Base-by-base conservation (phyloP, 345 rosid genomes). In the Geranium brycei region DNA sequence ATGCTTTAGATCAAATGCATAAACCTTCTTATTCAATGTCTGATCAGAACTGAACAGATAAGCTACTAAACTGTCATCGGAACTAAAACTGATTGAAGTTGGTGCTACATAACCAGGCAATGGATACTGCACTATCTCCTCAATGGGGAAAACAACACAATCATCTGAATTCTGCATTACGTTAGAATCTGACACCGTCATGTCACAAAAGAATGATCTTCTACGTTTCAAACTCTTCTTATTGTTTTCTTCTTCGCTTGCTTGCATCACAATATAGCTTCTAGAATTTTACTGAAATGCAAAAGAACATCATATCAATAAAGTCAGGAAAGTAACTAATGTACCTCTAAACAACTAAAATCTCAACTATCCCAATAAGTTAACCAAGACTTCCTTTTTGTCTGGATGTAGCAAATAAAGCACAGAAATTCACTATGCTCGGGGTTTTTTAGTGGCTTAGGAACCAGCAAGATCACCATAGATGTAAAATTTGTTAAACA, bases 51-150 rank as follows among this genome's bases (percentile, higher is more conserved):
- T 87, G 70, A 79, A 83, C 72, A 93, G 71, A 76, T 78, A 93
- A 62, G 88, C 74, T 14, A 87, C 62, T 59, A 83, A 61, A 71
- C 78, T 73, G 68, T 85, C 95, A 74, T 93, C 97, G 3, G 97
- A 95, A 71, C 97, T 93, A 69, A 93, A 93, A 76, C 87, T 64
- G 19, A 93, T 78, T 19, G 90, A 82, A 3, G 80, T 82, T 0
- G 99, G 99, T 0, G 83, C 88, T 31, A 73, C 81, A 70, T 78
- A 93, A 68, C 99, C 99, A 0, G 99, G 99, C 76, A 93, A 76
- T 1, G 99, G 99, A 8, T 90, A 80, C 66, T 82, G 96, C 61
- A 93, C 90, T 68, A 89, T 89, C 73, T 89, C 90, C 76, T 89
- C 91, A 3, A 89, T 76, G 4, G 86, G 78, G 68, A 87, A 87